A percentile compares a stretch with the other conserved stretches of the same genome.
phyloP scores from a whole-genome alignment of 305 asterid genomes.

The Striga hermonthica region DNA sequence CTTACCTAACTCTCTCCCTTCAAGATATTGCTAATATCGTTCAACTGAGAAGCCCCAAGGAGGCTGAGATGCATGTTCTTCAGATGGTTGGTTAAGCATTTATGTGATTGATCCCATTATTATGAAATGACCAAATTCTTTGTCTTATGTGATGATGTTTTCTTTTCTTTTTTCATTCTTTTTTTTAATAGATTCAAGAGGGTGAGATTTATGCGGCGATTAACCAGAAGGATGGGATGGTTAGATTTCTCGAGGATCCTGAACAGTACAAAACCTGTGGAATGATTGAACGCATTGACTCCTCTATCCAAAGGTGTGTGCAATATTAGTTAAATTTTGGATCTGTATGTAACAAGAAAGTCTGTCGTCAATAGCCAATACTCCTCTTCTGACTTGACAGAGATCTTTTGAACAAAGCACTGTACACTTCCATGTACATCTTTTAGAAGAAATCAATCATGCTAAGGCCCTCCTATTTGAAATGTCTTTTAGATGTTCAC shows the following conservation, averaged over 20 bases:
- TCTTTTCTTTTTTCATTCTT: slow-evolving; percentile 2
- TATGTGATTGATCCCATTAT: slow-evolving; percentile 10
- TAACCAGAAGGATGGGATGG: slow-evolving; percentile 99
- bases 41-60: slow-evolving; percentile 72
- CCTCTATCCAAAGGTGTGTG: slow-evolving; percentile 80
- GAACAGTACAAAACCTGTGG: slow-evolving; percentile 90
- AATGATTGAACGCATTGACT: slow-evolving; percentile 89
- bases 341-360: not conserved
- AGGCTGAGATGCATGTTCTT: slow-evolving; percentile 97
- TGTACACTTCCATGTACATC: no score
- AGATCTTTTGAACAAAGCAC: no score
- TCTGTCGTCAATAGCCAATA: no score
- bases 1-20: slow-evolving; percentile 90
- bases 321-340: slow-evolving; percentile 4
- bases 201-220: slow-evolving; percentile 93
- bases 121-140: slow-evolving; percentile 3
- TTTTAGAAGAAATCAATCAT: no score
- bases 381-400: no score
- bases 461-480: no score
- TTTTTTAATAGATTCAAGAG: slow-evolving; percentile 63
- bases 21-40: slow-evolving; percentile 89
- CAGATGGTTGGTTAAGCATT: slow-evolving; percentile 66
- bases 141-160: slow-evolving; percentile 12
- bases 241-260: slow-evolving; percentile 96
- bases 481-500: no score